Evolutionary conservation across 2,329 filamentous ascomycete species (phyloP).

Genomic region (Trichoderma afroharzianum): DNA sequence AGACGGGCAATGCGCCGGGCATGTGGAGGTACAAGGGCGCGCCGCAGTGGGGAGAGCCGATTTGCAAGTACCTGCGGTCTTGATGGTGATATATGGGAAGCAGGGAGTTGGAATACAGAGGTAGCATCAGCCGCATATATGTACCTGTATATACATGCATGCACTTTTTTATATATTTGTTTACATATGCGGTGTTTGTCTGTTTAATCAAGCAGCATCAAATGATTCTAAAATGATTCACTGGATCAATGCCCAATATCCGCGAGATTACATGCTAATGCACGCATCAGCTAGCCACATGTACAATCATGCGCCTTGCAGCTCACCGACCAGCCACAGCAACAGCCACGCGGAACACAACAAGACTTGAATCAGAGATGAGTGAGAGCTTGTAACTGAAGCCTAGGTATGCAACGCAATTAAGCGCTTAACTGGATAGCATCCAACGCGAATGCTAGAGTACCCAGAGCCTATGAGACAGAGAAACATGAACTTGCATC

Average conservation of each 20-base stretch:
- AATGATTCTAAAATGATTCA: not conserved
- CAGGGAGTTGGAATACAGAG: no score
- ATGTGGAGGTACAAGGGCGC: slow-evolving; percentile 54
- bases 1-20: slow-evolving; percentile 47
- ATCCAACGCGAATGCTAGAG: not conserved
- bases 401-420: not conserved
- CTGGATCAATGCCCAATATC: not conserved
- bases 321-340: not conserved
- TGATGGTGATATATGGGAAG: slow-evolving; percentile 14
- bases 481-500: not conserved
- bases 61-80: slow-evolving; percentile 44
- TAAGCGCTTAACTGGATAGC: not conserved
- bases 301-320: not conserved
- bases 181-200: not conserved
- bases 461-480: no score
- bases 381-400: no score
- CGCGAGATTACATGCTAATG: not conserved
- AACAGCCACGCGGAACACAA: not conserved
- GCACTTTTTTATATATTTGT: not conserved
- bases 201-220: no score
- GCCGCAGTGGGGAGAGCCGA: slow-evolving; percentile 44
- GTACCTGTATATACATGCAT: not conserved
- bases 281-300: not conserved
- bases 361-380: no score
- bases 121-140: not conserved